Percentiles rank a stretch among this genome's conserved stretches.
phyloP scores from a whole-genome alignment of 208 protist species.

The Leptomonas pyrrhocoris region DNA sequence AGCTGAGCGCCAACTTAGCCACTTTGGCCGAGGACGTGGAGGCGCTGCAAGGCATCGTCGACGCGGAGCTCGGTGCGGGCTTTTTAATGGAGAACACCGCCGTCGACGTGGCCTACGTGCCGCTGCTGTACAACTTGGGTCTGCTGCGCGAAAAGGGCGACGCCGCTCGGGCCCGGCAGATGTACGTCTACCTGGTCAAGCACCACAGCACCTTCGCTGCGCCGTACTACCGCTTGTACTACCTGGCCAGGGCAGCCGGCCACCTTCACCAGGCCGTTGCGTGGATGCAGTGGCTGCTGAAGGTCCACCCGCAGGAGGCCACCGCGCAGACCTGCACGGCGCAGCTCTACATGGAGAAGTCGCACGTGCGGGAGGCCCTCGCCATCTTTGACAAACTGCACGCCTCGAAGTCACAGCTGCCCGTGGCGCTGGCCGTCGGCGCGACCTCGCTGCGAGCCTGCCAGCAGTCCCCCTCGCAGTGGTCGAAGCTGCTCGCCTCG shows the following conservation, averaged over 20 bases:
- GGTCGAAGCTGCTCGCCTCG: constrained; percentile 46
- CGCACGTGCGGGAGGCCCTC: constrained; percentile 48
- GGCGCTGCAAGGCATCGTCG: constrained; percentile 72
- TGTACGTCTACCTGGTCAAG: constrained; percentile 87
- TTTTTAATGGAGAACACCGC: constrained; percentile 37
- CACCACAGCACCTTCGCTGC: constrained; percentile 64
- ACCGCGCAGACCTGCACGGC: constrained; percentile 55
- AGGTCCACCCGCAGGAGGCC: constrained; percentile 67
- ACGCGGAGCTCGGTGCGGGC: constrained; percentile 70
- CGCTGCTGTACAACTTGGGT: constrained; percentile 83
- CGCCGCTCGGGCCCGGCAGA: constrained; percentile 43
- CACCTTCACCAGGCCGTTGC: constrained; percentile 66
- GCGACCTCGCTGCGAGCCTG: constrained; percentile 66
- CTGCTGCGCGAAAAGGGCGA: constrained; percentile 65
- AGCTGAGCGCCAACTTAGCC: constrained; percentile 74
- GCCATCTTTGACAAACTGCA: constrained; percentile 44
- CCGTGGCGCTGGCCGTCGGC: constrained; percentile 63
- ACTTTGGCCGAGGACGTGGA: constrained; percentile 52
- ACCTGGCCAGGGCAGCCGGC: constrained; percentile 60
- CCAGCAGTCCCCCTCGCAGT: constrained; percentile 56
- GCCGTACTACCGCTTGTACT: constrained; percentile 78
- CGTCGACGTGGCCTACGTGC: constrained; percentile 58
- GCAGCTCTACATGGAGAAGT: constrained; percentile 61
- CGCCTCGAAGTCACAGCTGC: constrained; percentile 37
- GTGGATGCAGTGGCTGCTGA: constrained; percentile 79